These are phyloP conservation scores for Saksenaea vasiformis DNA, from an alignment of 371 early-diverging fungal genomes.

Conservation along the genomic window DNA sequence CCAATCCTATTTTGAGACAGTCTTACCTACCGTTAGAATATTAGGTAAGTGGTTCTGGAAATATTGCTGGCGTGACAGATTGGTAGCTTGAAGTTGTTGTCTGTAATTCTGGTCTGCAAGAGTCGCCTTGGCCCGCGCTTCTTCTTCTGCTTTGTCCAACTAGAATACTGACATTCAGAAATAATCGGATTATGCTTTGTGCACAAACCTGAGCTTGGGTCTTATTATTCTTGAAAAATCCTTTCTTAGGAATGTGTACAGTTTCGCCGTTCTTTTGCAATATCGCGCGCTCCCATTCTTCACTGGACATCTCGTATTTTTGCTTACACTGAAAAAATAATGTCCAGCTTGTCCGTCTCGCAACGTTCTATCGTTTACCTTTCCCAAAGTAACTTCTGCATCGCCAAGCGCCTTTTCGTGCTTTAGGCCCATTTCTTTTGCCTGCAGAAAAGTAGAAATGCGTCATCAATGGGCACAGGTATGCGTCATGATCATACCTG, in stretches of 20 bases:
- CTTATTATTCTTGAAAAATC: constrained; percentile 53
- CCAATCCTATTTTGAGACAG: background rate
- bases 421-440: constrained; percentile 71
- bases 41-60: constrained; percentile 65
- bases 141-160: constrained; percentile 70
- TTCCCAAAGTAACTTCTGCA: constrained; percentile 70
- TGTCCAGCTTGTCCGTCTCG: background rate
- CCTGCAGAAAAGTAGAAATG: constrained; percentile 26
- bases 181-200: constrained; percentile 19
- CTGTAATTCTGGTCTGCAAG: constrained; percentile 69
- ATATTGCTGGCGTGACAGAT: constrained; percentile 61
- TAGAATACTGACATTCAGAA: constrained; percentile 15
- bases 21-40: constrained; percentile 52
- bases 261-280: constrained; percentile 58
- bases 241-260: constrained; percentile 45
- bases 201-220: constrained; percentile 48
- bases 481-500: constrained; percentile 41
- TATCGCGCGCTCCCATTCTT: constrained; percentile 78
- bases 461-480: background rate
- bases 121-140: constrained; percentile 66
- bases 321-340: constrained; percentile 49
- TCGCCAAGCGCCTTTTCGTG: constrained; percentile 68
- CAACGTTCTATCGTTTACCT: constrained; percentile 44
- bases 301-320: constrained; percentile 68
- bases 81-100: constrained; percentile 61